Evolutionary conservation across 2,329 filamentous ascomycete species (phyloP), one percentile per base, ranked within the genome.

Genomic region (Clarireedia monteithiana): DNA sequence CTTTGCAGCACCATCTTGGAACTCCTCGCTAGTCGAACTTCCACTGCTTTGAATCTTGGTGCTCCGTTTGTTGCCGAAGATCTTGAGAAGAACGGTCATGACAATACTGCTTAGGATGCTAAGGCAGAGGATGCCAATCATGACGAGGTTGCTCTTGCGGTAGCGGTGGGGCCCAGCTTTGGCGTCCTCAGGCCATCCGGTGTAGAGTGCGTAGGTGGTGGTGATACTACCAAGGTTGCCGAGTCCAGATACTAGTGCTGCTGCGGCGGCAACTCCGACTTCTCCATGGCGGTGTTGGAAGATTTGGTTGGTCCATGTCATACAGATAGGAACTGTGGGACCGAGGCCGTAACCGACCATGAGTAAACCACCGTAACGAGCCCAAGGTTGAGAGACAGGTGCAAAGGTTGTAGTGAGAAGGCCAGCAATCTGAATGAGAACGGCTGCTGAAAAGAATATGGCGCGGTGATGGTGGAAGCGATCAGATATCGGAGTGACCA

Each of bases 291-390:
- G 86, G 34, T 81, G 81, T 73, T 95, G 90, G 75, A 96, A 96
- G 67, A 95, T 86, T 72, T 95, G 88, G 60, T 84, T 89, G 34
- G 88, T 90, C 91, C 91, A 95, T 38, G 90, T 86, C 91, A 96
- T 96, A 70, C 88, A 92, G 66, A 92, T 92, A 10, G 91, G 91
- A 1, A 95, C 90, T 0, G 91, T 95, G 3, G 91, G 91, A 1
- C 91, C 91, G 2, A 96, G 83, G 0, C 91, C 91, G 66, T 95
- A 95, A 4, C 91, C 91, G 38, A 96, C 86, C 73, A 96, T 85
- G 50, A 96, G 75, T n/a, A 96, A 81, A 4, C 91, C 91, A 48
- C 88, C 89, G 68, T 96, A 96, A 44, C 90, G 83, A 2, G 88
- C 85, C 89, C 90, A 96, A 39, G 85, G 83, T 63, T 84, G 83